Evolutionary conservation across 495 filamentous ascomycete genomes (phyloP).

Genomic region (Aspergillus wentii): DNA sequence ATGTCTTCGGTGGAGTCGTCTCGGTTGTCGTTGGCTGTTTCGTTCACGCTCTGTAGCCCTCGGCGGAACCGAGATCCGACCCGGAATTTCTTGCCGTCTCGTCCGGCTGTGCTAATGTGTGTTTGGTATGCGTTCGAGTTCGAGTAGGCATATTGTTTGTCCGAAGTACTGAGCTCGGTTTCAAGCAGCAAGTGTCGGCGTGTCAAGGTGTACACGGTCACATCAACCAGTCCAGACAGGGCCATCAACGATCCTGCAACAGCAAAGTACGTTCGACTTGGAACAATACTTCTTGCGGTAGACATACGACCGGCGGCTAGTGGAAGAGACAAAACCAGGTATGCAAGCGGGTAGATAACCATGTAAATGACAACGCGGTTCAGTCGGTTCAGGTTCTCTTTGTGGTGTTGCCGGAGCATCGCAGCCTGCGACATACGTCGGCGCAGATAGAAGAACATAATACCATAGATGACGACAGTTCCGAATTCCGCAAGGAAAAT

Average conservation of each 20-base stretch:
- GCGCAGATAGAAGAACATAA: conserved; percentile 58
- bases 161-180: conserved; percentile 29
- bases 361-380: conserved; percentile 56
- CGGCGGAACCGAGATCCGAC: conserved; percentile 20
- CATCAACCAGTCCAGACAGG: conserved; percentile 66
- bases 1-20: conserved; percentile 35
- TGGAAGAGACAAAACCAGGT: conserved; percentile 63
- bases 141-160: conserved; percentile 19
- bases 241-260: conserved; percentile 65
- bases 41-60: conserved; percentile 15
- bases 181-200: conserved; percentile 33
- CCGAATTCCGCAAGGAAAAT: conserved; percentile 65
- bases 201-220: conserved; percentile 58
- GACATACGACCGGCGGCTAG: conserved; percentile 65
- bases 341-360: conserved; percentile 71
- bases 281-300: conserved; percentile 45
- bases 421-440: conserved; percentile 37
- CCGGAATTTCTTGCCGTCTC: conserved; percentile 13
- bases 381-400: conserved; percentile 33
- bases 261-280: conserved; percentile 55
- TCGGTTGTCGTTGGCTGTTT: conserved; percentile 19
- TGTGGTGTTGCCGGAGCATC: conserved; percentile 24
- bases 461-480: conserved; percentile 57
- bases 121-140: conserved; percentile 22
- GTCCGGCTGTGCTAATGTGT: conserved; percentile 21